Conservation (phyloP, 805 yeast genomes). For the Saccharomycopsis fibuligera region DNA sequence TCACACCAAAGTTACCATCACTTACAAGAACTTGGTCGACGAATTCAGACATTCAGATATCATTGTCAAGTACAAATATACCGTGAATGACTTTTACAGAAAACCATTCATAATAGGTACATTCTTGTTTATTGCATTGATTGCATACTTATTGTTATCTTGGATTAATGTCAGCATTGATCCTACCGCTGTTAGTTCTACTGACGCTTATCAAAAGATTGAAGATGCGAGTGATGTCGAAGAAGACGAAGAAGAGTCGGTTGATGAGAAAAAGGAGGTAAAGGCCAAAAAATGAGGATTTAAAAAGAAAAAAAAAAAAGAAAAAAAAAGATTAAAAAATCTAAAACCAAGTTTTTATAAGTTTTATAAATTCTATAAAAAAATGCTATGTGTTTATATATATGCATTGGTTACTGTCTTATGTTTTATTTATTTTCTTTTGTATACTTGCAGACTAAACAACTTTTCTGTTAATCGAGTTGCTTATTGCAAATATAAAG, state of each 20-base stretch:
- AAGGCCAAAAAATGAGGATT: slow-evolving; percentile 99
- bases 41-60: slow-evolving; percentile 54
- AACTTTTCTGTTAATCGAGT: no score
- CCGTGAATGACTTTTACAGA: slow-evolving; percentile 42
- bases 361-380: background rate
- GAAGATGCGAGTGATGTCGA: no score
- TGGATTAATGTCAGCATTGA: slow-evolving; percentile 39
- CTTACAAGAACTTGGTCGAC: slow-evolving; percentile 59
- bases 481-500: no score
- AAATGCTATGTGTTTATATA: background rate
- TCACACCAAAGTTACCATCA: slow-evolving; percentile 64
- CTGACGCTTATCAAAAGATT: no score
- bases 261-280: slow-evolving; percentile 81
- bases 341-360: no score
- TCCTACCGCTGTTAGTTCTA: no score
- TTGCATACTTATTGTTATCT: slow-evolving; percentile 44
- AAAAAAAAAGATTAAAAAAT: no score
- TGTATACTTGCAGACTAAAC: no score
- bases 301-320: slow-evolving; percentile 83
- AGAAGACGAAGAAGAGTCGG: slow-evolving; percentile 82
- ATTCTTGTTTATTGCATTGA: slow-evolving; percentile 53
- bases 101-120: slow-evolving; percentile 66
- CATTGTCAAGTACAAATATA: slow-evolving; percentile 56
- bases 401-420: no score
- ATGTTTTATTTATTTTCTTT: no score